Conservation (phyloP, 305 asterid species). For the Stenogyne calaminthoides region DNA sequence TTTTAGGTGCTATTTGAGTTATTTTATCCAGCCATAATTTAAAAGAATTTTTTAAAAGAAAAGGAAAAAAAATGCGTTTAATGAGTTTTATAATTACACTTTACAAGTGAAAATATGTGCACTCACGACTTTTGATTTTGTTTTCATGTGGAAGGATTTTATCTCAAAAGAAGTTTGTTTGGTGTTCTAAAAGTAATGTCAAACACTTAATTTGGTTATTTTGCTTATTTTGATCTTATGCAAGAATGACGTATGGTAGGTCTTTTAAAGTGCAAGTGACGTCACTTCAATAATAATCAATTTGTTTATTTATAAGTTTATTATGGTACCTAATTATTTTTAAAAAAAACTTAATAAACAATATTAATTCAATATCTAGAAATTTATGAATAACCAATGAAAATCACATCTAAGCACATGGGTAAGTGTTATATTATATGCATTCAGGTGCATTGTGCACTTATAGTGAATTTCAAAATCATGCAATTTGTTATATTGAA, state of each 20-base stretch:
- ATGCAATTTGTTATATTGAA: too few species aligned
- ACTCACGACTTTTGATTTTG: not conserved
- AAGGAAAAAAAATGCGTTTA: not conserved
- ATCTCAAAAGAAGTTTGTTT: not conserved
- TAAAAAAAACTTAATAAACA: too few species aligned
- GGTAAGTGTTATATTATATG: too few species aligned
- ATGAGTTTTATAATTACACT: not conserved
- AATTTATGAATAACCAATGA: not conserved
- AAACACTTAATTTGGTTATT: not conserved
- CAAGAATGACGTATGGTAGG: not conserved
- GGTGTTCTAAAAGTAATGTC: not conserved
- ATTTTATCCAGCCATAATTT: not conserved
- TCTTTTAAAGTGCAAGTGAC: not conserved
- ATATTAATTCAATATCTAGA: not conserved
- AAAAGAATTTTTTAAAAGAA: too few species aligned
- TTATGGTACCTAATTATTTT: not conserved
- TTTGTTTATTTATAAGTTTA: not conserved
- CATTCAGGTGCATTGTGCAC: too few species aligned
- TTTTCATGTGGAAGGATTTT: not conserved
- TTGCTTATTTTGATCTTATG: not conserved
- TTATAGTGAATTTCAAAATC: too few species aligned
- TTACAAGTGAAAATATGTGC: not conserved
- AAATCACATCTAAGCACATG: not conserved
- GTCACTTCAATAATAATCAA: slow-evolving; percentile 6
- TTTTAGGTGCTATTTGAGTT: not conserved